These are phyloP conservation scores for Anthostomella pinea DNA, from an alignment of 2,329 filamentous ascomycete genomes.

Conservation along the genomic window DNA sequence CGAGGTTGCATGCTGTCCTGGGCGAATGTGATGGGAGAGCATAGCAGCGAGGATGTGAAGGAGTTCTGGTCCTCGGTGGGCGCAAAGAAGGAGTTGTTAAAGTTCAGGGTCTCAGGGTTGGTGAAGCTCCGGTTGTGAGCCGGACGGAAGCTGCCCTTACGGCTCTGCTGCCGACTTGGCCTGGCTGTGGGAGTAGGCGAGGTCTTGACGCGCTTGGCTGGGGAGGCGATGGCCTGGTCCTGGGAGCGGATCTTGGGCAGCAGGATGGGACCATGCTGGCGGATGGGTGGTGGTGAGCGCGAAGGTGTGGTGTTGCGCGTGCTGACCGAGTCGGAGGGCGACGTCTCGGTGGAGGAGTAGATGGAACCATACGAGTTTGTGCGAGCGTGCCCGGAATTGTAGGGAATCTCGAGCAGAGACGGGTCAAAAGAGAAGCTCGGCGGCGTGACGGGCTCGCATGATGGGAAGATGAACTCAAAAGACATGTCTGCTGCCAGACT, in stretches of 20 bases:
- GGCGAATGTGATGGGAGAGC: conserved; percentile 61
- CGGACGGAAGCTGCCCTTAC: conserved; percentile 39
- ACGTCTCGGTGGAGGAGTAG: conserved; percentile 64
- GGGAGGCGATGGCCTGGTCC: conserved; percentile 68
- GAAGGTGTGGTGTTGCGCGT: conserved; percentile 67
- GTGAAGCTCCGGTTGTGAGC: conserved; percentile 58
- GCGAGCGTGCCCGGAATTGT: conserved; percentile 54
- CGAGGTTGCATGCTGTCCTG: conserved; percentile 48
- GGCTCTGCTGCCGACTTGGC: conserved; percentile 29
- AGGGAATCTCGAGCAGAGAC: conserved; percentile 54
- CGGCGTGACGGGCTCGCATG: conserved; percentile 49
- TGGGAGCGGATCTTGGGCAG: conserved; percentile 84
- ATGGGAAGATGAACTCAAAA: conserved; percentile 59
- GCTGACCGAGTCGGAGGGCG: conserved; percentile 62
- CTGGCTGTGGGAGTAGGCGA: conserved; percentile 41
- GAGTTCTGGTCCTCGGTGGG: conserved; percentile 32
- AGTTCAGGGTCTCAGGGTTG: conserved; percentile 54
- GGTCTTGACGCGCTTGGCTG: conserved; percentile 57
- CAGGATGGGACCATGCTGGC: conserved; percentile 74
- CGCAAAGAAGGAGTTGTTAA: conserved; percentile 38
- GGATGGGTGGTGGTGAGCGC: conserved; percentile 64
- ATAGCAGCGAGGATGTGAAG: conserved; percentile 53
- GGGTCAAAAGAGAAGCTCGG: conserved; percentile 55
- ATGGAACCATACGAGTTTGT: conserved; percentile 64
- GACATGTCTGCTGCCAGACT: conserved; percentile 62